phyloP scores from a whole-genome alignment of 106 monocot genomes.

The Alisma plantagoaquatica region DNA sequence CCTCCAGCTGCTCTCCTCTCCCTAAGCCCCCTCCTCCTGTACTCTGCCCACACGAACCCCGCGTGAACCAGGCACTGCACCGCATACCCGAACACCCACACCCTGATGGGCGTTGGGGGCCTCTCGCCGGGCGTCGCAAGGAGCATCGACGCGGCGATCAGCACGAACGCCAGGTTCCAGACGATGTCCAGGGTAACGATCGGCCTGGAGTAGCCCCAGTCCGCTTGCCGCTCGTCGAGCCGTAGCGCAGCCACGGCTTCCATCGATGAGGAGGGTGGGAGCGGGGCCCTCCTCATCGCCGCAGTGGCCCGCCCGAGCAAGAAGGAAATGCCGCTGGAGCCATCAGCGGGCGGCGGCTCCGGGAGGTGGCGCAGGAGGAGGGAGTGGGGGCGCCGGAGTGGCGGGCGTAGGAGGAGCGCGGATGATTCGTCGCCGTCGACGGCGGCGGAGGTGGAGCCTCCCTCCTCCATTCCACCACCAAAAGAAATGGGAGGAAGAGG shows the following conservation, averaged over 20 bases:
- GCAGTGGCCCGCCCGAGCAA: background rate
- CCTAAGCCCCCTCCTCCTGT: constrained; percentile 18
- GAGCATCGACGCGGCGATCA: constrained; percentile 15
- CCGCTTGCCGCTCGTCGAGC: constrained; percentile 17
- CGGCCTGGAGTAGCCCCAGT: constrained; percentile 29
- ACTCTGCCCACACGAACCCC: constrained; percentile 21
- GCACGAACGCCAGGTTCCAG: constrained; percentile 25
- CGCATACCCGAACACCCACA: constrained; percentile 28
- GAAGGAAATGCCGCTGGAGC: background rate
- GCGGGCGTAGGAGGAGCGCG: no score
- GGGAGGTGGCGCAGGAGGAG: background rate
- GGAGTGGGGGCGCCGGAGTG: no score
- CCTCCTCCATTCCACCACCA: no score
- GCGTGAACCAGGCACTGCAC: constrained; percentile 32
- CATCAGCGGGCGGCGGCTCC: background rate
- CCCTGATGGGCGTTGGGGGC: constrained; percentile 32
- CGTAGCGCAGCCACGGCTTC: constrained; percentile 8
- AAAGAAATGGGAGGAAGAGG: no score
- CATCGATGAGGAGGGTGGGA: background rate
- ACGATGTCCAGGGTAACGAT: constrained; percentile 26
- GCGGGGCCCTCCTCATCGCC: background rate
- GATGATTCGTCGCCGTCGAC: no score
- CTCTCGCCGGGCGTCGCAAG: constrained; percentile 20
- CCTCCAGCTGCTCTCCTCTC: background rate
- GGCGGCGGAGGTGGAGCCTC: no score